Conservation (phyloP, 805 yeast species). For the Yarrowia osloensis region DNA sequence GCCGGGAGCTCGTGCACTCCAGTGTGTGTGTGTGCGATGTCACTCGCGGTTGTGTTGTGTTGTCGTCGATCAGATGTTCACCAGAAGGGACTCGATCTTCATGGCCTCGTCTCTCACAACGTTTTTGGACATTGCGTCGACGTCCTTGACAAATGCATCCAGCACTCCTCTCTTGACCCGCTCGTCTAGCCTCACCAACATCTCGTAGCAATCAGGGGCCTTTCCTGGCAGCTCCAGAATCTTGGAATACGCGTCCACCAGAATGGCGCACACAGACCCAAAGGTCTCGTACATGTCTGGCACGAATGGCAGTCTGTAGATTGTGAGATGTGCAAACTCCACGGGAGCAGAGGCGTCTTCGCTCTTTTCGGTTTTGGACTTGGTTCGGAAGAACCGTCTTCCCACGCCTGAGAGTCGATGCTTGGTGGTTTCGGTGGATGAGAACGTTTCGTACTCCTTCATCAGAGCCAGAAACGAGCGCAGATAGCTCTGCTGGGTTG, state of each 20-base stretch:
- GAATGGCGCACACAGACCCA: conserved; percentile 36
- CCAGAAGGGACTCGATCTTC: conserved; percentile 34
- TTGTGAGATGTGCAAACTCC: conserved; percentile 34
- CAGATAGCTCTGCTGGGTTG: conserved; percentile 33
- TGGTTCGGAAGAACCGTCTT: conserved; percentile 34
- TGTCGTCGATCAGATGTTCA: conserved; percentile 30
- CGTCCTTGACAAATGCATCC: conserved; percentile 36
- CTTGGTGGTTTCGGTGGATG: conserved; percentile 32
- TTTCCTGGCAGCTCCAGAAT: conserved; percentile 32
- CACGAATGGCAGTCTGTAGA: conserved; percentile 38
- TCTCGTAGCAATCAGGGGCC: conserved; percentile 34
- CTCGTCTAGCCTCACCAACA: conserved; percentile 36
- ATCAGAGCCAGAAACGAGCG: conserved; percentile 33
- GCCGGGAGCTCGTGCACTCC: background rate
- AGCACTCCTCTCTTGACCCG: conserved; percentile 34
- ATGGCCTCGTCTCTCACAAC: conserved; percentile 36
- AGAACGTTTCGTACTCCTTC: conserved; percentile 35
- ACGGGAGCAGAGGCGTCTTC: conserved; percentile 14
- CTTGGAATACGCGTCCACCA: conserved; percentile 36
- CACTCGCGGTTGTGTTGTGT: background rate
- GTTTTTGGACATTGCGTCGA: conserved; percentile 34
- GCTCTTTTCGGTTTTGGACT: conserved; percentile 34
- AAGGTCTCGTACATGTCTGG: conserved; percentile 40
- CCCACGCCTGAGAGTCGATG: conserved; percentile 36
- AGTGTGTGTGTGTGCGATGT: background rate